Evolutionary conservation across 1,284 basidiomycete genomes (phyloP).

Genomic region (Trametes hirsuta): DNA sequence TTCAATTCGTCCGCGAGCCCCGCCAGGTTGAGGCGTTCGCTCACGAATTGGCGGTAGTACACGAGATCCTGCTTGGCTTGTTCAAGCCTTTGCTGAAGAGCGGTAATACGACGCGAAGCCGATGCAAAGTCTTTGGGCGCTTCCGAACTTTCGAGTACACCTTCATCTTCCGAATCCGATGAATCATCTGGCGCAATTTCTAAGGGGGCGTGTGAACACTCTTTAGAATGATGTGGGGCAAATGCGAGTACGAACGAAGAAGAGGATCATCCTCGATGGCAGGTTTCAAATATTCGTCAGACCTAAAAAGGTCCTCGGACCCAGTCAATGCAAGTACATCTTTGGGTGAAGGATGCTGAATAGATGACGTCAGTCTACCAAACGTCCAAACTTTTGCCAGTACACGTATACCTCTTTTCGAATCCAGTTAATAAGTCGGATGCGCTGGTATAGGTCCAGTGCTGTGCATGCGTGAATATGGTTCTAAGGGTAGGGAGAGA

Average conservation of each 20-base stretch:
- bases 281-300: constrained; percentile 81
- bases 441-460: constrained; percentile 70
- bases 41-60: constrained; percentile 63
- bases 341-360: constrained; percentile 55
- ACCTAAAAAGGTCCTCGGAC: constrained; percentile 63
- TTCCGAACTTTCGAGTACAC: constrained; percentile 14
- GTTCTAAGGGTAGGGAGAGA: not conserved
- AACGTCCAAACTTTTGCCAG: not conserved
- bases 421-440: constrained; percentile 87
- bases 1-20: constrained; percentile 46
- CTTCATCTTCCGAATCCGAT: constrained; percentile 70
- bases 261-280: constrained; percentile 83
- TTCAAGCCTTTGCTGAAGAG: constrained; percentile 57
- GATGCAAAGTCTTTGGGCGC: constrained; percentile 35
- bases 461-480: constrained; percentile 34
- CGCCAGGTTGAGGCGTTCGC: constrained; percentile 50
- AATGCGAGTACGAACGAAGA: constrained; percentile 63
- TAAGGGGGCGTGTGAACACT: constrained; percentile 29
- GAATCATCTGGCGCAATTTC: constrained; percentile 70
- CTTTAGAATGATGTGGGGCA: not conserved
- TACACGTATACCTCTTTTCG: constrained; percentile 60
- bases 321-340: constrained; percentile 54
- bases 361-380: constrained; percentile 6
- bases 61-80: constrained; percentile 55
- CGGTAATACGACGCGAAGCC: constrained; percentile 50